Evolutionary conservation across 139 green algal species (phyloP).

Genomic region (Chlamydomonas sp.): DNA sequence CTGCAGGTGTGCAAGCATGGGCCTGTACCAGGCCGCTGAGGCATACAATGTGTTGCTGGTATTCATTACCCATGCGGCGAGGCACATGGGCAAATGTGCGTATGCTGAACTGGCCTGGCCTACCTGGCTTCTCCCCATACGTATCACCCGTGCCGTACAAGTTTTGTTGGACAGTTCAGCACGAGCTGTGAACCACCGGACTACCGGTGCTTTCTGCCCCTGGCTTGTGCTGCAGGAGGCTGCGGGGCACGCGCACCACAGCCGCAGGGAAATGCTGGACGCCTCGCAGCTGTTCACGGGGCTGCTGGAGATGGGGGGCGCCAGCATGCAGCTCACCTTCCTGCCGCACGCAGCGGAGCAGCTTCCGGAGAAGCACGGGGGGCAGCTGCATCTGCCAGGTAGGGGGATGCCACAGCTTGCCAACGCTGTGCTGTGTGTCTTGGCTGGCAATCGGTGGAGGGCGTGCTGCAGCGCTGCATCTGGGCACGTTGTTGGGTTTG

Average conservation of each 20-base stretch:
- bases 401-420: background rate
- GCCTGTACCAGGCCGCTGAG: too few species aligned
- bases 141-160: background rate
- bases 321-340: constrained; percentile 66
- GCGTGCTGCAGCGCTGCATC: too few species aligned
- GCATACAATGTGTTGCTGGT: too few species aligned
- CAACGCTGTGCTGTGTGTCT: background rate
- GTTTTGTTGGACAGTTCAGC: background rate
- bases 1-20: constrained; percentile 45
- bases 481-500: too few species aligned
- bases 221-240: constrained; percentile 6
- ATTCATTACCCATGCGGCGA: background rate
- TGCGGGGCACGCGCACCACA: constrained; percentile 29
- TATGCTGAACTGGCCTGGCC: background rate
- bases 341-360: constrained; percentile 1
- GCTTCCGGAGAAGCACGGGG: constrained; percentile 1
- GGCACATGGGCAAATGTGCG: too few species aligned
- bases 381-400: constrained; percentile 28
- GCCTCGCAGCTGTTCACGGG: constrained; percentile 34
- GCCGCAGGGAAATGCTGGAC: constrained; percentile 39
- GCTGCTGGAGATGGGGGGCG: constrained; percentile 65
- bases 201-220: background rate
- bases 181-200: background rate
- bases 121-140: background rate
- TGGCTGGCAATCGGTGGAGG: too few species aligned